Percentiles rank a stretch among this genome's conserved stretches.
Evolutionary conservation across 768 basidiomycete species (phyloP).

Genomic region (Termitomyces sp.): DNA sequence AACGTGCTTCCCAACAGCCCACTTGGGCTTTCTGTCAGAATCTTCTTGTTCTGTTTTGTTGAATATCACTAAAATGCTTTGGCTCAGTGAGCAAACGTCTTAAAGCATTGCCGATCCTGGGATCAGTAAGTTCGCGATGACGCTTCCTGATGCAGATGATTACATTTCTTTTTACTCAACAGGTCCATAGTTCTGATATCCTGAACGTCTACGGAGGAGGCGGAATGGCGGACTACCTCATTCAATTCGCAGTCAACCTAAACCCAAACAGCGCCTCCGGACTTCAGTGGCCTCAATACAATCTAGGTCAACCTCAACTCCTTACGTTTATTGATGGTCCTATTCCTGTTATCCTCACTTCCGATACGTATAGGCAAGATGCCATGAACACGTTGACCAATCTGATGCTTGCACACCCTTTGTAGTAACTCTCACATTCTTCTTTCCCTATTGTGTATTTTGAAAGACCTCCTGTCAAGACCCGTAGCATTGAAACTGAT

Average conservation of each 20-base stretch:
- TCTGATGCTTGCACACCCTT: slow-evolving; percentile 24
- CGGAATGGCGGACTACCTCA: slow-evolving; percentile 40
- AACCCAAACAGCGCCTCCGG: slow-evolving; percentile 36
- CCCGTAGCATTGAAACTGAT: too few relatives aligned
- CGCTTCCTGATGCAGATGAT: not conserved
- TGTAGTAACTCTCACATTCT: too few relatives aligned
- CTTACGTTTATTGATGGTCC: slow-evolving; percentile 34
- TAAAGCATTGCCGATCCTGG: slow-evolving; percentile 35
- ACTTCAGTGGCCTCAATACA: slow-evolving; percentile 40
- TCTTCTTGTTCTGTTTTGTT: not conserved
- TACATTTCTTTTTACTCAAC: slow-evolving; percentile 8
- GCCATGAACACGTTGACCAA: slow-evolving; percentile 30
- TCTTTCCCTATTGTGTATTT: too few relatives aligned
- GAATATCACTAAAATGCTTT: not conserved
- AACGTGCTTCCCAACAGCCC: slow-evolving; percentile 31
- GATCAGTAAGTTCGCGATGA: slow-evolving; percentile 28
- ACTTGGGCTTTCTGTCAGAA: slow-evolving; percentile 38
- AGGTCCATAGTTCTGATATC: slow-evolving; percentile 38
- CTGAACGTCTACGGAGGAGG: slow-evolving; percentile 34
- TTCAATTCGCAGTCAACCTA: slow-evolving; percentile 35
- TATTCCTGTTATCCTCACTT: slow-evolving; percentile 25
- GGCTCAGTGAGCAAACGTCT: slow-evolving; percentile 37
- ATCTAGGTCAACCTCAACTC: slow-evolving; percentile 24
- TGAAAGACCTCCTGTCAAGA: not conserved
- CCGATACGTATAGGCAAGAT: slow-evolving; percentile 37